phyloP scores from a whole-genome alignment of 2,329 filamentous ascomycete genomes.

The Plectosphaerella sp. region DNA sequence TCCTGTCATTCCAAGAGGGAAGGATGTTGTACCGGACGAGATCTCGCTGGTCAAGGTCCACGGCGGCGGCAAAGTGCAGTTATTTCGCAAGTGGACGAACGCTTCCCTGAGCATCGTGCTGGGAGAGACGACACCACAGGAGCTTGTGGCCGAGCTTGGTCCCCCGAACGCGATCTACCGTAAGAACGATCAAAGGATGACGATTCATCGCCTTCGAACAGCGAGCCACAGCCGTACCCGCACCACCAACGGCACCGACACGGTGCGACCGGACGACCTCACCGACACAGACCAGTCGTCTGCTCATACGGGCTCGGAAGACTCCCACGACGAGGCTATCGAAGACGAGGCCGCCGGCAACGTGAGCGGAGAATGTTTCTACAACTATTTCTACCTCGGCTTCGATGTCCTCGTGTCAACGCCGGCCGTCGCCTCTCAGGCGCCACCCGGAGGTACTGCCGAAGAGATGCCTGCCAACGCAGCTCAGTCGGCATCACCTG shows the following conservation, averaged over 20 bases:
- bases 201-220: constrained; percentile 68
- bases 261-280: constrained; percentile 48
- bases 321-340: constrained; percentile 52
- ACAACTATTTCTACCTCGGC: constrained; percentile 95
- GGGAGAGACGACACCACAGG: constrained; percentile 86
- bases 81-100: constrained; percentile 67
- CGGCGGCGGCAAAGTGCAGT: constrained; percentile 73
- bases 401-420: constrained; percentile 91
- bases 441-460: constrained; percentile 47
- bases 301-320: constrained; percentile 65
- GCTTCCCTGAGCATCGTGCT: constrained; percentile 67
- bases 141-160: constrained; percentile 83
- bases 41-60: constrained; percentile 75
- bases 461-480: background rate
- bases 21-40: constrained; percentile 82
- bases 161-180: constrained; percentile 92
- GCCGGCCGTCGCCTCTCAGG: constrained; percentile 60
- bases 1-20: constrained; percentile 62
- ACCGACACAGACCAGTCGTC: constrained; percentile 75
- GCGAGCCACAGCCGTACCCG: constrained; percentile 46
- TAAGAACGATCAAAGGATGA: constrained; percentile 84
- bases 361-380: constrained; percentile 75
- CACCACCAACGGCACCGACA: constrained; percentile 34
- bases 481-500: constrained; percentile 38
- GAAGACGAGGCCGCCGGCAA: constrained; percentile 51